Percentiles rank a stretch among this genome's conserved stretches.
These are phyloP conservation scores for Brassica rapa DNA, from an alignment of 345 rosid genomes.

Conservation along the genomic window DNA sequence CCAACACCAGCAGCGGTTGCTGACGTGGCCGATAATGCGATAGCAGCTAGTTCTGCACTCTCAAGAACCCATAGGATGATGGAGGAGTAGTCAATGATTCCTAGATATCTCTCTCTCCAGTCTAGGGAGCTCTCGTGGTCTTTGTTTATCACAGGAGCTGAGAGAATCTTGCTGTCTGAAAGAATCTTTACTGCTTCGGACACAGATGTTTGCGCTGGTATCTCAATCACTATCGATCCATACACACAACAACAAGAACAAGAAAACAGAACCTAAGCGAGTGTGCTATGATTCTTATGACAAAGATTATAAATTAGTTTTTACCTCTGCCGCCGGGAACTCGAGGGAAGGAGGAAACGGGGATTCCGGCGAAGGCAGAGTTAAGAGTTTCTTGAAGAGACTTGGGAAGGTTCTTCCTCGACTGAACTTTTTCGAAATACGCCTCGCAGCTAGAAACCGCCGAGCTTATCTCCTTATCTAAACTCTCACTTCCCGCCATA, in stretches of 20 bases:
- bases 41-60: slow-evolving; percentile 76
- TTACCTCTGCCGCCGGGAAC: slow-evolving; percentile 81
- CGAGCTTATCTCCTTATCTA: slow-evolving; percentile 38
- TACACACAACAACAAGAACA: not conserved
- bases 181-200: slow-evolving; percentile 70
- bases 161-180: slow-evolving; percentile 71
- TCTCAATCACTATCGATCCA: slow-evolving; percentile 62
- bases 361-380: slow-evolving; percentile 71
- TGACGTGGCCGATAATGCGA: slow-evolving; percentile 63
- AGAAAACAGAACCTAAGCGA: not conserved
- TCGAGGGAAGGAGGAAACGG: slow-evolving; percentile 76
- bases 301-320: not conserved
- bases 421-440: slow-evolving; percentile 70
- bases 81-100: slow-evolving; percentile 78
- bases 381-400: slow-evolving; percentile 72
- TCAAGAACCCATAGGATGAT: slow-evolving; percentile 82
- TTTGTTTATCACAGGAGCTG: slow-evolving; percentile 75
- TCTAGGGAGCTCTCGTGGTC: slow-evolving; percentile 50
- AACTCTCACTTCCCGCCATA: slow-evolving; percentile 46
- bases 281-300: not conserved
- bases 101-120: slow-evolving; percentile 78
- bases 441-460: slow-evolving; percentile 58
- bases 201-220: slow-evolving; percentile 62
- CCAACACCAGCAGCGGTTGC: slow-evolving; percentile 84
- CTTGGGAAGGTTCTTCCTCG: slow-evolving; percentile 67